Conservation (phyloP, 192 early-diverging fungal genomes). For the Pilaira anomala region DNA sequence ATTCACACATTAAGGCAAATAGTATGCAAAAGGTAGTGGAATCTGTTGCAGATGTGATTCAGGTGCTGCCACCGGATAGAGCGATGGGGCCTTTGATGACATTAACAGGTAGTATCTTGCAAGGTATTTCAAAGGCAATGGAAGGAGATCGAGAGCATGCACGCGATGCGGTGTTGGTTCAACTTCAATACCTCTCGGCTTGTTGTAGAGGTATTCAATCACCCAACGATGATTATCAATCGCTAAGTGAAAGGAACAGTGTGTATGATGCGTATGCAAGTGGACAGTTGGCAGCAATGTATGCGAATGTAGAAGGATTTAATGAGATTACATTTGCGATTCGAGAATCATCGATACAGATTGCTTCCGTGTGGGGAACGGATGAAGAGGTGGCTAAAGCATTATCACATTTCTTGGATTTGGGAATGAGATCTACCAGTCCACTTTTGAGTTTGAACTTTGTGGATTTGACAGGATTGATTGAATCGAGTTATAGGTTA, state of each 20-base stretch:
- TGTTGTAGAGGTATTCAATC: slow-evolving; percentile 54
- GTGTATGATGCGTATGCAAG: slow-evolving; percentile 34
- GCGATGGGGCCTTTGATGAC: slow-evolving; percentile 36
- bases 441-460: slow-evolving; percentile 47
- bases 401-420: slow-evolving; percentile 45
- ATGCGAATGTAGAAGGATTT: slow-evolving; percentile 22
- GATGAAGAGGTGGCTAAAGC: slow-evolving; percentile 44
- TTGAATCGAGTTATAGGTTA: slow-evolving; percentile 40
- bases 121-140: slow-evolving; percentile 12
- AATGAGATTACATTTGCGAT: slow-evolving; percentile 39
- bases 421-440: slow-evolving; percentile 42
- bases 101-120: slow-evolving; percentile 26
- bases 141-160: slow-evolving; percentile 25
- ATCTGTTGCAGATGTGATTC: slow-evolving; percentile 44
- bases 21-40: slow-evolving; percentile 45
- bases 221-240: slow-evolving; percentile 47
- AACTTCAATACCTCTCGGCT: slow-evolving; percentile 47
- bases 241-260: slow-evolving; percentile 16
- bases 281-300: slow-evolving; percentile 23
- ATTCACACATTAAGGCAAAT: slow-evolving; percentile 24
- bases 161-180: slow-evolving; percentile 35
- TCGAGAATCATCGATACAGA: slow-evolving; percentile 39
- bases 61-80: slow-evolving; percentile 38
- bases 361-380: slow-evolving; percentile 39
- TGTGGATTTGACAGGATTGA: slow-evolving; percentile 28